Conservation (phyloP, 768 basidiomycete species). For the Filobasidium wieringae region DNA sequence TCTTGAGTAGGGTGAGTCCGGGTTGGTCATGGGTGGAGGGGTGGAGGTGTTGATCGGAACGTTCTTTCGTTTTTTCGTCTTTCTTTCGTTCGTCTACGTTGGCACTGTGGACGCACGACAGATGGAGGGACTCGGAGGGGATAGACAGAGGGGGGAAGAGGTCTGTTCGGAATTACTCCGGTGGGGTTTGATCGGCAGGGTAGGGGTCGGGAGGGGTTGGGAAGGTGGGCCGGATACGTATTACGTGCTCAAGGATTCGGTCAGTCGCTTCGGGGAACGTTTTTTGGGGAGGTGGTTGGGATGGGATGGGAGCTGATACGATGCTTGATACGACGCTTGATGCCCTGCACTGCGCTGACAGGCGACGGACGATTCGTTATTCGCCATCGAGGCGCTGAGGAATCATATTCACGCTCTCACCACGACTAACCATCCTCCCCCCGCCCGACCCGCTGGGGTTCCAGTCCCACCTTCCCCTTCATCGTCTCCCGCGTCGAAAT, state of each 20-base stretch:
- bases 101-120: too few relatives aligned
- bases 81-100: too few relatives aligned
- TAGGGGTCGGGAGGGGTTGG: slow-evolving; percentile 51
- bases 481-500: too few relatives aligned
- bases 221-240: slow-evolving; percentile 27
- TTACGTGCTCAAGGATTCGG: slow-evolving; percentile 25
- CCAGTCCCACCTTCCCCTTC: not conserved
- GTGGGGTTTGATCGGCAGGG: slow-evolving; percentile 39
- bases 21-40: not conserved
- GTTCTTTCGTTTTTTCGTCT: not conserved
- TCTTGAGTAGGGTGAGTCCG: slow-evolving; percentile 51
- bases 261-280: not conserved
- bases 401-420: slow-evolving; percentile 11
- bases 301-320: too few relatives aligned
- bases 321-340: not conserved
- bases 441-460: not conserved
- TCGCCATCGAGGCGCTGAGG: slow-evolving; percentile 13
- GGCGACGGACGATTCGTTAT: slow-evolving; percentile 13
- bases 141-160: slow-evolving; percentile 65
- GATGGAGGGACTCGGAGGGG: slow-evolving; percentile 62
- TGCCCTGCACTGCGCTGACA: not conserved
- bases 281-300: too few relatives aligned
- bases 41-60: not conserved
- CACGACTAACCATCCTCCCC: not conserved
- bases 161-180: slow-evolving; percentile 55